Conservation (phyloP, 2,329 filamentous ascomycete species). For the Trichoderma koningii region DNA sequence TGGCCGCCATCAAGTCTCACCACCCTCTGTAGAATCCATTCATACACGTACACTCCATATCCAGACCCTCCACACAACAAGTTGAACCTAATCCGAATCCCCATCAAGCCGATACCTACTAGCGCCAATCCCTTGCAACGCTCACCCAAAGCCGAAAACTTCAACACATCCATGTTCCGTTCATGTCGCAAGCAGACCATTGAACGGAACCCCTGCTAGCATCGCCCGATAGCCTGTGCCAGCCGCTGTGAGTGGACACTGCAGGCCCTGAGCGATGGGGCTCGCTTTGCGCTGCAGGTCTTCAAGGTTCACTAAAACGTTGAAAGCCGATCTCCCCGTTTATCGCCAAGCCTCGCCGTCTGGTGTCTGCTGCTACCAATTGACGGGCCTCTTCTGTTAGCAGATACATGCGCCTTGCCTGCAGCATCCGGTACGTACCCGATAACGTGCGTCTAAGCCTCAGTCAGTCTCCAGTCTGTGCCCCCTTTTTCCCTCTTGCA, state of each 20-base stretch:
- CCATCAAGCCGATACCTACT: neutral
- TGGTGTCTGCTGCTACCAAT: neutral
- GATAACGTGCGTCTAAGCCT: neutral
- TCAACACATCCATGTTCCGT: too few relatives aligned
- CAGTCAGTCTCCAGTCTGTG: neutral
- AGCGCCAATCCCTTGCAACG: neutral
- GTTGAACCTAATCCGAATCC: too few relatives aligned
- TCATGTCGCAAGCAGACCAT: neutral
- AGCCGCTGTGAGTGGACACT: neutral
- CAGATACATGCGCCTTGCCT: neutral
- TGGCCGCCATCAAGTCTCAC: too few relatives aligned
- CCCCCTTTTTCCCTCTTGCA: conserved; percentile 1
- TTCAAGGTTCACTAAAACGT: too few relatives aligned
- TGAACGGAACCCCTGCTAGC: neutral
- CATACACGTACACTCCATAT: too few relatives aligned
- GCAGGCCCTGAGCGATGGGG: neutral
- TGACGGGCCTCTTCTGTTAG: neutral
- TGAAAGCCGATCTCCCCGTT: neutral
- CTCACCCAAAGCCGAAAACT: neutral
- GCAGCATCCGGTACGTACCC: neutral
- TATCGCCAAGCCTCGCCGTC: conserved; percentile 10
- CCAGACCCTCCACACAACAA: neutral
- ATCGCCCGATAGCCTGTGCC: neutral
- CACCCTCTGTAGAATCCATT: too few relatives aligned
- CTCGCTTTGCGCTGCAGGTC: neutral